phyloP scores from a whole-genome alignment of 148 eudicot species.

The Dysphania ambrosioides region DNA sequence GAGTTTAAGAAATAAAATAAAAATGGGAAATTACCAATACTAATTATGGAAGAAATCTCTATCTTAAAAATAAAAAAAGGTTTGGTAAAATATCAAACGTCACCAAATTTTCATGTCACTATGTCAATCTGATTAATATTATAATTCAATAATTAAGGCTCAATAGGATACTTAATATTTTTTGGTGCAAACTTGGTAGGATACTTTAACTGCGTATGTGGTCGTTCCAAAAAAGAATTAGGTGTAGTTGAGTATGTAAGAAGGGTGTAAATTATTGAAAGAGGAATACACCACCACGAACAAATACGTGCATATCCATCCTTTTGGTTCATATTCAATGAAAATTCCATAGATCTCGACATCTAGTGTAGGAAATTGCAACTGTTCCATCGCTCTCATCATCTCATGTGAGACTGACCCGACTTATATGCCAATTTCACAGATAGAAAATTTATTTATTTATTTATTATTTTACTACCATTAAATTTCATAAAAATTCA shows the following conservation, averaged over 20 bases:
- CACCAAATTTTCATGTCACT: too few species aligned
- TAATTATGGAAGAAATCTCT: too few species aligned
- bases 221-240: background rate
- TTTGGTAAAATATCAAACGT: background rate
- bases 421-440: too few species aligned
- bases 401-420: background rate
- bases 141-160: background rate
- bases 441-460: too few species aligned
- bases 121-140: background rate
- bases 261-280: background rate
- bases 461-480: too few species aligned
- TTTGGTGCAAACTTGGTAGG: too few species aligned
- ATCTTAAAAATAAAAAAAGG: too few species aligned
- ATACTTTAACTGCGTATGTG: background rate
- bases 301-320: background rate
- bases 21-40: too few species aligned
- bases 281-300: too few species aligned
- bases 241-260: background rate
- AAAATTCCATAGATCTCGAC: background rate
- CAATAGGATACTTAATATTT: too few species aligned
- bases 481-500: too few species aligned
- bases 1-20: too few species aligned
- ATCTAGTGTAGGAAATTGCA: background rate
- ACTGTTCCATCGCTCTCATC: background rate
- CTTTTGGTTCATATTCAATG: background rate